Base-by-base conservation (phyloP, 768 basidiomycete species). In the Polyporus arcularius region DNA sequence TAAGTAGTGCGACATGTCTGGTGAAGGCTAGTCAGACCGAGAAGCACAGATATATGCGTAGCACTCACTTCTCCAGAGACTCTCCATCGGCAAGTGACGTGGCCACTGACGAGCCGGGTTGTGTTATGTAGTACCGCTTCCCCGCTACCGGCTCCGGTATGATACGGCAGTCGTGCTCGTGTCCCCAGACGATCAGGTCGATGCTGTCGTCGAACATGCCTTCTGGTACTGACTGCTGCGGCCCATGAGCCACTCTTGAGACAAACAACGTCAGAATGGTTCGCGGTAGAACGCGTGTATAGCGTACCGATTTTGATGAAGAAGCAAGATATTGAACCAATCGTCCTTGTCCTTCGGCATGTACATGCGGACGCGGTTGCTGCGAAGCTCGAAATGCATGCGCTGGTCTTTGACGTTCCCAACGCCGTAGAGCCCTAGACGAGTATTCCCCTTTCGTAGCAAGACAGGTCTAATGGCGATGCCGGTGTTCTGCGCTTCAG, bases 111-210 rank as follows among this genome's bases (percentile, higher is more conserved):
- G 94, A 96, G 2, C 97, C 97, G 4, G 97, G 97, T 73, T 99
- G 97, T 2, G 88, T 85, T 68, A 99, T 94, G 68, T 84, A 87
- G 75, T 99, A 99, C 15, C 82, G 83, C 73, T 96, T 96, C 12
- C 92, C 94, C 4, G 93, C 88, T 8, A 99, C 96, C 5, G 86
- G 82, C 68, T 97, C 94, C 0, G 97, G 96, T 2, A 86, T 79
- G 55, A 96, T 91, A 32, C 96, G 85, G 69, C 96, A 98, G 73
- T 98, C 97, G 71, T 99, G 97, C 73, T 99, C 97, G 72, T 99
- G 97, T 7, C 97, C 97, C 97, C 97, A 99, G 2, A 99, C 80
- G 7, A 99, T 92, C 15, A 99, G 82, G 67, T 98, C 87, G 39
- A 98, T 82, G 67, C 87, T 90, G 70, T 99, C 94, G 70, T 98